Evolutionary conservation across 1,284 basidiomycete genomes (phyloP).

Genomic region (Chalciporus sp.): DNA sequence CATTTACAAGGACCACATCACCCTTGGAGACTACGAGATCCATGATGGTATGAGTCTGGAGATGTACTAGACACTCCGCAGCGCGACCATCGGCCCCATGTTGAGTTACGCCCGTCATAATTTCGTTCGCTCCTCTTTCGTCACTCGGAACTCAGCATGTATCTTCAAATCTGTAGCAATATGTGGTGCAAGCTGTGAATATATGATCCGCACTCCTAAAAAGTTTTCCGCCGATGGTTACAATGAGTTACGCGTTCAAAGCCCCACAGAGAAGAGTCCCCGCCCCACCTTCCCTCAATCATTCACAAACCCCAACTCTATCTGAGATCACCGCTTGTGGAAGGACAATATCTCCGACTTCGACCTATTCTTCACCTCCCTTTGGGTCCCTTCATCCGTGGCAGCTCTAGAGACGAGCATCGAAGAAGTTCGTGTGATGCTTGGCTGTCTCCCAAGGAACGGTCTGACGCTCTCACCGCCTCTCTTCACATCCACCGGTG

Average conservation of each 20-base stretch:
- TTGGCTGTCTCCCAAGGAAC: constrained; percentile 30
- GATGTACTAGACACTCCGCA: constrained; percentile 68
- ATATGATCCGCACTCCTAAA: background rate
- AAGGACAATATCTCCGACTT: constrained; percentile 18
- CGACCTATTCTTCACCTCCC: constrained; percentile 15
- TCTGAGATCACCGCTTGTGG: background rate
- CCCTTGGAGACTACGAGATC: constrained; percentile 92
- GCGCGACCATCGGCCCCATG: constrained; percentile 1
- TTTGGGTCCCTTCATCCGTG: constrained; percentile 5
- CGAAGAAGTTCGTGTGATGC: constrained; percentile 25
- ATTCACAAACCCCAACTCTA: background rate
- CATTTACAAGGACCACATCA: constrained; percentile 94
- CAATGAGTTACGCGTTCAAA: background rate
- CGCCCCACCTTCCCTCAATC: background rate
- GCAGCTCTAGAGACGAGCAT: constrained; percentile 15
- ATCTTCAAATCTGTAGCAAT: constrained; percentile 14
- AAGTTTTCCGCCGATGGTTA: background rate
- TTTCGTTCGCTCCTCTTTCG: background rate
- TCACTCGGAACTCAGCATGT: constrained; percentile 7
- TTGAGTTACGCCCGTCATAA: constrained; percentile 4
- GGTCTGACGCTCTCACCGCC: constrained; percentile 21
- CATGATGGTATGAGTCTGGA: constrained; percentile 93
- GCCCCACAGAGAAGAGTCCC: background rate
- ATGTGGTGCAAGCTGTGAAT: constrained; percentile 4
- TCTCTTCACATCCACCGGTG: constrained; percentile 39